A percentile compares a stretch with the other conserved stretches of the same genome.
These are phyloP conservation scores for Raphidocelis subcapitata DNA, from an alignment of 139 green algal species.

Conservation along the genomic window DNA sequence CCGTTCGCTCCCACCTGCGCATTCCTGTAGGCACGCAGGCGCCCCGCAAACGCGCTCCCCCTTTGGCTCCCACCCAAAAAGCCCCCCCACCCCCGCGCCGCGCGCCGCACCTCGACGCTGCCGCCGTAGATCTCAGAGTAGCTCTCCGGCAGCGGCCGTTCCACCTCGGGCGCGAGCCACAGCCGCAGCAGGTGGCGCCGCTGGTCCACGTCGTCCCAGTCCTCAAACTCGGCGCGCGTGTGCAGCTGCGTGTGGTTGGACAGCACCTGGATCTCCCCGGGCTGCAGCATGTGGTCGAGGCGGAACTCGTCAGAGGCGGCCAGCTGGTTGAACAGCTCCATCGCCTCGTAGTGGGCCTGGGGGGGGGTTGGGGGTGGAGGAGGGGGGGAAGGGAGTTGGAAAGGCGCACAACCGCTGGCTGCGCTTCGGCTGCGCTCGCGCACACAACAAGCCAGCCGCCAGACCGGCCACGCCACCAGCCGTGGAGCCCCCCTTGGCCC, in stretches of 20 bases:
- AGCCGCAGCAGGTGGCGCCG: constrained; percentile 70
- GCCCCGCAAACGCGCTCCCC: neutral
- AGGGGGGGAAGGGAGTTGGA: no score
- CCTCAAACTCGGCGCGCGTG: constrained; percentile 47
- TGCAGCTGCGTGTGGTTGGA: constrained; percentile 63
- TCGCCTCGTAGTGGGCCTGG: constrained; percentile 23
- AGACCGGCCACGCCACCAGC: no score
- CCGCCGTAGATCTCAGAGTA: constrained; percentile 49
- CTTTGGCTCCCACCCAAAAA: no score
- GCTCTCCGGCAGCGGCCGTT: constrained; percentile 47
- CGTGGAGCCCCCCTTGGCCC: no score
- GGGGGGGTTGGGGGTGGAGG: neutral
- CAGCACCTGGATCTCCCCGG: constrained; percentile 68
- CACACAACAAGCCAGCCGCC: no score
- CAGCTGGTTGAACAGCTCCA: constrained; percentile 45
- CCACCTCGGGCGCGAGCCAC: constrained; percentile 56
- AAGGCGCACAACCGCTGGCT: no score
- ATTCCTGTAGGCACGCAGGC: no score
- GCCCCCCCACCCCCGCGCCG: no score
- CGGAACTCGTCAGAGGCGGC: constrained; percentile 43
- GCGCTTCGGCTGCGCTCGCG: no score
- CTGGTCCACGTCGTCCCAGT: constrained; percentile 37
- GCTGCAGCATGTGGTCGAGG: constrained; percentile 54
- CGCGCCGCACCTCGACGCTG: constrained; percentile 15
- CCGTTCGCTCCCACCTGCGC: no score